These are phyloP conservation scores for Xanthoconium separans DNA, from an alignment of 1,284 basidiomycete genomes.

Conservation along the genomic window DNA sequence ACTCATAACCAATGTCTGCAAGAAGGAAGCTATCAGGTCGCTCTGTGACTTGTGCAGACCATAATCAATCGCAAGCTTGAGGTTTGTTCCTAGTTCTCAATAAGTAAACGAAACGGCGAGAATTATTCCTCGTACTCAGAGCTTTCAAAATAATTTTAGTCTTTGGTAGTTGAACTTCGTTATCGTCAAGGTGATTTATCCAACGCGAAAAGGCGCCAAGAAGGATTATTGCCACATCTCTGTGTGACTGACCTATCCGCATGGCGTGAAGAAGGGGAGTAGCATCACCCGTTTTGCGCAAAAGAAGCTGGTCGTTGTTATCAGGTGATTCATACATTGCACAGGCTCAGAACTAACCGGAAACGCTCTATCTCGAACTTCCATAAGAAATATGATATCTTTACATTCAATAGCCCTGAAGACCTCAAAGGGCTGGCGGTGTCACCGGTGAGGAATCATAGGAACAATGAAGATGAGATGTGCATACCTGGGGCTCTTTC, in stretches of 20 bases:
- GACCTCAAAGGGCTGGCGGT: constrained; percentile 68
- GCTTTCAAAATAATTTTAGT: constrained; percentile 69
- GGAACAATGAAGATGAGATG: neutral
- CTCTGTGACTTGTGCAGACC: constrained; percentile 74
- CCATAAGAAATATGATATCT: constrained; percentile 75
- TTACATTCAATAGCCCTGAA: constrained; percentile 72
- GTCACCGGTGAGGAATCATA: neutral
- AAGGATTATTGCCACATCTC: constrained; percentile 73
- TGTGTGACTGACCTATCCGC: constrained; percentile 70
- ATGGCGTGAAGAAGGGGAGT: constrained; percentile 81
- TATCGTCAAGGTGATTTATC: constrained; percentile 75
- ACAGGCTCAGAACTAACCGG: constrained; percentile 44
- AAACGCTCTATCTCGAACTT: constrained; percentile 74
- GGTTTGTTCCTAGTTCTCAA: constrained; percentile 58
- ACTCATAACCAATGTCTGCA: constrained; percentile 84
- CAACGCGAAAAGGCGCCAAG: constrained; percentile 80
- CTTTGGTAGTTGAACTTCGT: constrained; percentile 59
- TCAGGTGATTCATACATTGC: neutral
- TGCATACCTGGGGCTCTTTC: constrained; percentile 62
- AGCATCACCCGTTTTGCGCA: constrained; percentile 69
- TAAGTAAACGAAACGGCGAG: constrained; percentile 9
- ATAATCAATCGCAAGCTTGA: constrained; percentile 81
- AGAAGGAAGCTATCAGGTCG: constrained; percentile 77
- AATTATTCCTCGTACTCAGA: constrained; percentile 52
- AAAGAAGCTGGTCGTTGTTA: constrained; percentile 50